phyloP scores from a whole-genome alignment of 345 rosid genomes.

The Punica granatum region DNA sequence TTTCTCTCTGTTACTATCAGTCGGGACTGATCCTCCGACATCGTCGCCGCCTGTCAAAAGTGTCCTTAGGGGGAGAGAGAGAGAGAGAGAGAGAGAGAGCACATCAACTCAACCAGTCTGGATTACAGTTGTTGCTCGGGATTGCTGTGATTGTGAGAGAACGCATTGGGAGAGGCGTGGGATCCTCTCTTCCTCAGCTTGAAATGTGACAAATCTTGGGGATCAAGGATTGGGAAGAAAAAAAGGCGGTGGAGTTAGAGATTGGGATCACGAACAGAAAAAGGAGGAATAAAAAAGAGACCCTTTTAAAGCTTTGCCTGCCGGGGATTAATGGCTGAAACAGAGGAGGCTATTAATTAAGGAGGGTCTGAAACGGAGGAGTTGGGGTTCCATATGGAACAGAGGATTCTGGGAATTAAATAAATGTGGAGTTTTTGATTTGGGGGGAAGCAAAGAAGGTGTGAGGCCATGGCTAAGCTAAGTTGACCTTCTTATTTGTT shows the following conservation, averaged over 20 bases:
- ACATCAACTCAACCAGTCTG: background rate
- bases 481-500: conserved; percentile 5
- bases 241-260: no score
- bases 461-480: background rate
- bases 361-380: background rate
- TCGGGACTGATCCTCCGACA: background rate
- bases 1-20: background rate
- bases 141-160: background rate
- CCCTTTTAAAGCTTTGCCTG: background rate
- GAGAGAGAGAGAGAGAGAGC: background rate
- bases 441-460: background rate
- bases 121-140: conserved; percentile 7
- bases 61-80: no score
- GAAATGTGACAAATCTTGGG: no score
- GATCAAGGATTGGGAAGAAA: no score
- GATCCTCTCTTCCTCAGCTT: background rate
- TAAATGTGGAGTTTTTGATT: background rate
- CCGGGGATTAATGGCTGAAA: conserved; percentile 3
- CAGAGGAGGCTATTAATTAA: conserved; percentile 8
- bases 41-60: background rate
- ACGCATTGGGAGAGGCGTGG: background rate
- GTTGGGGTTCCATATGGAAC: background rate
- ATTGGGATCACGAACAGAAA: no score
- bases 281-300: no score
- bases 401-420: background rate